These are phyloP conservation scores for Luffa aegyptiaca DNA, from an alignment of 306 rosid species.

Conservation along the genomic window DNA sequence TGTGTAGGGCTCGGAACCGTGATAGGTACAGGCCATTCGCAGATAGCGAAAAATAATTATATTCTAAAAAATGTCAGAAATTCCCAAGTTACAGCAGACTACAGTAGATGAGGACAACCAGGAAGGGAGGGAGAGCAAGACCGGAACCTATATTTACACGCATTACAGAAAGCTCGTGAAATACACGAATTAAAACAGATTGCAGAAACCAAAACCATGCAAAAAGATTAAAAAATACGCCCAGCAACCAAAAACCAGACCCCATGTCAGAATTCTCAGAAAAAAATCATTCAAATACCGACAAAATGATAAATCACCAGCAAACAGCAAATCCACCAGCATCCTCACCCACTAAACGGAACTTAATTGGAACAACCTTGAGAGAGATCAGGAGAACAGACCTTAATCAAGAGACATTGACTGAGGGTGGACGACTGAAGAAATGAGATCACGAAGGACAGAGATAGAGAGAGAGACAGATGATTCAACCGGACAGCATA, in stretches of 20 bases:
- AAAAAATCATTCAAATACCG: not conserved
- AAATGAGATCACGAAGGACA: not conserved
- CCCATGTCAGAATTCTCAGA: not conserved
- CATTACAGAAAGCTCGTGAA: not conserved
- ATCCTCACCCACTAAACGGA: not conserved
- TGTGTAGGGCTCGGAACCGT: not conserved
- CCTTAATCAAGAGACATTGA: conserved; percentile 1
- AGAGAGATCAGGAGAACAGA: not conserved
- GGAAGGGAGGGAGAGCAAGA: not conserved
- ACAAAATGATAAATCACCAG: not conserved
- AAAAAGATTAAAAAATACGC: not conserved
- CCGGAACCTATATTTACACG: not conserved
- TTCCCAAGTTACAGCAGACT: not conserved
- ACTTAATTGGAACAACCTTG: not conserved
- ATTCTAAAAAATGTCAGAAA: not conserved
- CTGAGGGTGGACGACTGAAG: not conserved
- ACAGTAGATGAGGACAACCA: not conserved
- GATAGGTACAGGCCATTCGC: not conserved
- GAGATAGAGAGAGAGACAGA: not conserved
- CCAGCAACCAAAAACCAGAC: not conserved
- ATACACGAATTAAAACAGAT: not conserved
- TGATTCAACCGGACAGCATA: not conserved
- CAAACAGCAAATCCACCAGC: not conserved
- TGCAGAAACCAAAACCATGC: not conserved
- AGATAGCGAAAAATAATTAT: not conserved